Conservation (phyloP, 164 flowering plant species). For the Nymphaea thermarum region DNA sequence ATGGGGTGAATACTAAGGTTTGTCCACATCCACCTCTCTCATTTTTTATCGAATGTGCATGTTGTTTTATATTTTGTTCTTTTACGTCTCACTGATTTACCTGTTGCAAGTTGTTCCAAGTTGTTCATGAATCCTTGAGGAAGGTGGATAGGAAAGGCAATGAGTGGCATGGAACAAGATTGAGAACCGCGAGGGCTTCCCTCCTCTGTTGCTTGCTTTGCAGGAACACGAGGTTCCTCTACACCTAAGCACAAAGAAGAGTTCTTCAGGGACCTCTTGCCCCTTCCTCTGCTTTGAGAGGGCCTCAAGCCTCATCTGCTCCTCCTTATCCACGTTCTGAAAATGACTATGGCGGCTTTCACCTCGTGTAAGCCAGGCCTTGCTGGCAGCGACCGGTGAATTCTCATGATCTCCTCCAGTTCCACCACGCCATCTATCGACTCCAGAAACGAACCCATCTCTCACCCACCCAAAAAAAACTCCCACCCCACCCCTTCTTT, state of each 20-base stretch:
- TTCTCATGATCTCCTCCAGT: constrained; percentile 38
- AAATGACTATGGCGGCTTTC: constrained; percentile 46
- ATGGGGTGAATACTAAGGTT: no score
- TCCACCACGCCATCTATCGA: constrained; percentile 31
- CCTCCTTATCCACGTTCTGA: constrained; percentile 52
- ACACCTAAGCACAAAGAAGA: constrained; percentile 32
- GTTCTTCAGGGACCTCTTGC: constrained; percentile 25
- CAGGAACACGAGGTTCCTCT: constrained; percentile 18
- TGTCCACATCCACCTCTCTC: no score
- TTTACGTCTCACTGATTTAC: no score
- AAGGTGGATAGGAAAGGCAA: no score
- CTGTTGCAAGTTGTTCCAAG: no score
- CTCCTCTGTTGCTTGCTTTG: constrained; percentile 32
- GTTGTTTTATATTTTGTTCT: no score
- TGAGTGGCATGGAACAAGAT: no score
- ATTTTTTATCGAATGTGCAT: no score
- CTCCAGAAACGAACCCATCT: constrained; percentile 16
- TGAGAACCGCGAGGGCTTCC: constrained; percentile 30
- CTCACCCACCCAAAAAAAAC: background rate
- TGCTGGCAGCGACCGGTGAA: constrained; percentile 54
- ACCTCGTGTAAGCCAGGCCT: constrained; percentile 58
- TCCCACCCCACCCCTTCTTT: background rate
- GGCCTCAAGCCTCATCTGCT: constrained; percentile 35
- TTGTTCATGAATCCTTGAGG: no score
- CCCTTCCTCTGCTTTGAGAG: constrained; percentile 21